phyloP scores from a whole-genome alignment of 2,329 filamentous ascomycete species.

The Colletotrichum truncatum region DNA sequence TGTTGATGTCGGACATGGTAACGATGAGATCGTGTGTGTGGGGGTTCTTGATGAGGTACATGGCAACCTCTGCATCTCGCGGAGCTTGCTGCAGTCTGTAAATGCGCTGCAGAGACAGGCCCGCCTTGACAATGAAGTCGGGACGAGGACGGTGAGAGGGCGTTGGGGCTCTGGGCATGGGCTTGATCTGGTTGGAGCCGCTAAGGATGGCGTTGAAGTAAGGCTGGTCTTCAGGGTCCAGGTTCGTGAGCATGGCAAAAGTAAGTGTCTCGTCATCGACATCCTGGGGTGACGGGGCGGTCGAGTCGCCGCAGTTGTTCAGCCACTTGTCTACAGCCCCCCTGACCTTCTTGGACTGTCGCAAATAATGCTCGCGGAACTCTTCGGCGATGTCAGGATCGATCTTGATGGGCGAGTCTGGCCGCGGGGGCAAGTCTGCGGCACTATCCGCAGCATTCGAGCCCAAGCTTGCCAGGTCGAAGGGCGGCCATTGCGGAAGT shows the following conservation, averaged over 20 bases:
- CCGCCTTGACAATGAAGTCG: slow-evolving; percentile 78
- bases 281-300: slow-evolving; percentile 81
- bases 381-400: slow-evolving; percentile 95
- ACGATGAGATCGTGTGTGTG: slow-evolving; percentile 86
- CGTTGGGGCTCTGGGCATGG: slow-evolving; percentile 72
- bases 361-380: slow-evolving; percentile 90
- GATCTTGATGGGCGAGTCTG: slow-evolving; percentile 74
- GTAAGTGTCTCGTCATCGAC: slow-evolving; percentile 94
- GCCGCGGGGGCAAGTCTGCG: slow-evolving; percentile 67
- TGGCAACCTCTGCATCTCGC: slow-evolving; percentile 84
- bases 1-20: slow-evolving; percentile 86
- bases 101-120: slow-evolving; percentile 82
- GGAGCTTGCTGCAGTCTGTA: slow-evolving; percentile 80
- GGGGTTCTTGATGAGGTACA: slow-evolving; percentile 86
- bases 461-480: slow-evolving; percentile 74
- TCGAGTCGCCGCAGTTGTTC: slow-evolving; percentile 77
- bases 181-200: slow-evolving; percentile 65
- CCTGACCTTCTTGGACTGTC: slow-evolving; percentile 91
- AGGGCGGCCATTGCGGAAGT: slow-evolving; percentile 88
- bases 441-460: slow-evolving; percentile 67
- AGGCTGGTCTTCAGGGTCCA: slow-evolving; percentile 78
- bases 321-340: slow-evolving; percentile 93
- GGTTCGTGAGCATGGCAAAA: slow-evolving; percentile 91
- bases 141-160: slow-evolving; percentile 73
- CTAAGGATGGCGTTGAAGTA: slow-evolving; percentile 84